Conservation (phyloP, 2,329 filamentous ascomycete genomes). For the Botrytis hyacinthi region DNA sequence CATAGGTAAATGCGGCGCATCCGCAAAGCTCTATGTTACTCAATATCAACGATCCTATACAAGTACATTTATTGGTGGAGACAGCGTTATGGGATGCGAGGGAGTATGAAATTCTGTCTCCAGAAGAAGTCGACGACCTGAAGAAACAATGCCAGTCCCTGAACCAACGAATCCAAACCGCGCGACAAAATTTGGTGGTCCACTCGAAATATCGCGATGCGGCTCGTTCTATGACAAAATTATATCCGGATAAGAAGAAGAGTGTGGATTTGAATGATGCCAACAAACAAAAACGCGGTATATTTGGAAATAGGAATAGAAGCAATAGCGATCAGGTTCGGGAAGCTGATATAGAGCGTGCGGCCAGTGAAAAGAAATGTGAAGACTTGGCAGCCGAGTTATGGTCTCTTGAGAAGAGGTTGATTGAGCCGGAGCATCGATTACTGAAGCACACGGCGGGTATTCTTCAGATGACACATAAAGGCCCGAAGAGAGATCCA, state of each 20-base stretch:
- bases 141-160: slow-evolving; percentile 82
- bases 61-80: slow-evolving; percentile 89
- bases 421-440: slow-evolving; percentile 70
- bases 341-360: slow-evolving; percentile 71
- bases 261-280: slow-evolving; percentile 48
- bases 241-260: slow-evolving; percentile 63
- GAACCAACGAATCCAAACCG: slow-evolving; percentile 74
- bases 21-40: slow-evolving; percentile 56
- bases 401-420: slow-evolving; percentile 72
- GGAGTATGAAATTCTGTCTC: slow-evolving; percentile 78
- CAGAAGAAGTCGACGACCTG: slow-evolving; percentile 85
- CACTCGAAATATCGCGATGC: slow-evolving; percentile 95
- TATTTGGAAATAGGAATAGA: slow-evolving; percentile 47
- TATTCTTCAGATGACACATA: slow-evolving; percentile 87
- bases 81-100: slow-evolving; percentile 88
- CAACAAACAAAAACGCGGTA: slow-evolving; percentile 48
- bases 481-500: slow-evolving; percentile 56
- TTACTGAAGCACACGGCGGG: slow-evolving; percentile 89
- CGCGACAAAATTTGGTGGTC: slow-evolving; percentile 77
- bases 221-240: slow-evolving; percentile 76
- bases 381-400: slow-evolving; percentile 81
- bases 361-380: slow-evolving; percentile 73
- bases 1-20: slow-evolving; percentile 50
- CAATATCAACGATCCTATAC: slow-evolving; percentile 69
- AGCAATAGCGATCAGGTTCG: slow-evolving; percentile 43